These are phyloP conservation scores for Hymenoscyphus fraxineus DNA, from an alignment of 2,329 filamentous ascomycete genomes.

Conservation along the genomic window DNA sequence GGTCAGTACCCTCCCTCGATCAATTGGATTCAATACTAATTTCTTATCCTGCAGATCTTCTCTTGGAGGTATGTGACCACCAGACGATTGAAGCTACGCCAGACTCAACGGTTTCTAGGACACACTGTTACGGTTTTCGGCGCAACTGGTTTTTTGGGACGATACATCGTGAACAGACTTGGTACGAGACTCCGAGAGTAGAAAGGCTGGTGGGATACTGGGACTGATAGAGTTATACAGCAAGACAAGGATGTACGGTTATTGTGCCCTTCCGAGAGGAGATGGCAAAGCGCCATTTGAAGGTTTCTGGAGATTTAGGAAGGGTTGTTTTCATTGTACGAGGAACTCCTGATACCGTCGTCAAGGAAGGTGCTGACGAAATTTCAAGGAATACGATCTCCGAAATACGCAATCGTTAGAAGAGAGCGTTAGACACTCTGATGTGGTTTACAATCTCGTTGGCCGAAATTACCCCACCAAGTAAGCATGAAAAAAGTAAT, in stretches of 20 bases:
- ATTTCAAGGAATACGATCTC: conserved; percentile 79
- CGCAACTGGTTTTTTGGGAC: conserved; percentile 89
- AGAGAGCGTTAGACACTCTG: conserved; percentile 92
- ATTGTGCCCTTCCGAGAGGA: conserved; percentile 93
- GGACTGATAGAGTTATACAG: conserved; percentile 45
- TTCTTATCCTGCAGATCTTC: conserved; percentile 58
- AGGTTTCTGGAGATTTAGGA: conserved; percentile 91
- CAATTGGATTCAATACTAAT: conserved; percentile 29
- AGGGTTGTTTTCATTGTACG: conserved; percentile 77
- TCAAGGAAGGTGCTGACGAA: conserved; percentile 7
- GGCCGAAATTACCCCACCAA: conserved; percentile 96
- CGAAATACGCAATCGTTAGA: conserved; percentile 94
- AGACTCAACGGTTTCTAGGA: conserved; percentile 49
- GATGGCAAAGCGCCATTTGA: conserved; percentile 95
- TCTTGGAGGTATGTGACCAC: conserved; percentile 65
- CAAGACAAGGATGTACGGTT: conserved; percentile 89
- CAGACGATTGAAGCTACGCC: conserved; percentile 4
- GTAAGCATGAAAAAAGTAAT: conserved; percentile 44
- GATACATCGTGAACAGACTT: conserved; percentile 95
- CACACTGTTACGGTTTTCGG: conserved; percentile 98
- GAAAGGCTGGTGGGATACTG: not conserved
- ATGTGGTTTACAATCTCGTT: conserved; percentile 95
- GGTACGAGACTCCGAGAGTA: conserved; percentile 47
- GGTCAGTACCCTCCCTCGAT: conserved; percentile 51
- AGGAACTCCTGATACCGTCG: not conserved